Conservation (phyloP, 768 basidiomycete species). For the Suillus decipiens region DNA sequence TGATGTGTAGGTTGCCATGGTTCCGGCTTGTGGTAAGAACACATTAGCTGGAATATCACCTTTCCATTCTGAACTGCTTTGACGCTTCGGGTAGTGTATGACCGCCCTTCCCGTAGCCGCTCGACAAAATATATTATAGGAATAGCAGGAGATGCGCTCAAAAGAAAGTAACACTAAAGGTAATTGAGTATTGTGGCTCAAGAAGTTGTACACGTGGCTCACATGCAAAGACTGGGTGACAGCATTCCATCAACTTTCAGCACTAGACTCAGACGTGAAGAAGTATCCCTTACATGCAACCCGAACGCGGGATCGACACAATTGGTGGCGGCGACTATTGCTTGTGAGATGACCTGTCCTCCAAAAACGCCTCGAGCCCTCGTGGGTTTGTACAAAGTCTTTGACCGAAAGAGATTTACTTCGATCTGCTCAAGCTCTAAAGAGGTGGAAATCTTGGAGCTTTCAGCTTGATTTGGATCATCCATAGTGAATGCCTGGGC, state of each 20-base stretch:
- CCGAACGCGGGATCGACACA: constrained; percentile 65
- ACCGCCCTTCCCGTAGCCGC: constrained; percentile 69
- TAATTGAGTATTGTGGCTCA: constrained; percentile 9
- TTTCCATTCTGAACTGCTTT: constrained; percentile 59
- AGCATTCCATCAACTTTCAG: constrained; percentile 2
- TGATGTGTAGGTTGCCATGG: constrained; percentile 71
- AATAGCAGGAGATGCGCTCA: constrained; percentile 68
- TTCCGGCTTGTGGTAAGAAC: constrained; percentile 83
- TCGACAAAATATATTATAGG: constrained; percentile 83
- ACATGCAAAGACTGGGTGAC: constrained; percentile 66
- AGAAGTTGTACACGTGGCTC: constrained; percentile 27
- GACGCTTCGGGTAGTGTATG: constrained; percentile 68
- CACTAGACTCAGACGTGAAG: background rate
- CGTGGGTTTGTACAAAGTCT: constrained; percentile 63
- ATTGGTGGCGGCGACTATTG: constrained; percentile 77
- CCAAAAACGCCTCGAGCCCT: constrained; percentile 78
- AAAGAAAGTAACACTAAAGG: constrained; percentile 77
- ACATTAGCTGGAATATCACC: constrained; percentile 64
- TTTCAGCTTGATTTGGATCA: constrained; percentile 53
- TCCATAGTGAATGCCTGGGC: constrained; percentile 28
- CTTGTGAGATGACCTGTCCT: constrained; percentile 90
- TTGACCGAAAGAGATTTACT: constrained; percentile 75
- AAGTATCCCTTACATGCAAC: constrained; percentile 64
- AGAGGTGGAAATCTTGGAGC: constrained; percentile 68
- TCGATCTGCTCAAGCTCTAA: constrained; percentile 82